phyloP scores from a whole-genome alignment of 768 basidiomycete species.

The Auriscalpium orientale region DNA sequence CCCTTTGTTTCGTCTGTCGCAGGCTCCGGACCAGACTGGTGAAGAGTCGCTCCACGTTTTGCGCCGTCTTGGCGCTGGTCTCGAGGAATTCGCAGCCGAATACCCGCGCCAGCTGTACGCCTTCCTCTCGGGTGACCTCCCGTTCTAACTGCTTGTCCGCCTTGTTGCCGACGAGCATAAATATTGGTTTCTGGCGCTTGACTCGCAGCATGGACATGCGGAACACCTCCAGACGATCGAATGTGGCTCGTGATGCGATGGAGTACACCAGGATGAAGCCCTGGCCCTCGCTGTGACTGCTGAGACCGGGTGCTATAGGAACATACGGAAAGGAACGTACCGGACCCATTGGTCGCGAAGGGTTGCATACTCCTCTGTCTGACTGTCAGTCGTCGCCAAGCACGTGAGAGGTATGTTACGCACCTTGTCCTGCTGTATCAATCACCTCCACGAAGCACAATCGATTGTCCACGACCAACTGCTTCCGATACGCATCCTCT shows the following conservation, averaged over 20 bases:
- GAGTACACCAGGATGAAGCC: slow-evolving; percentile 98
- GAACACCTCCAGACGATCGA: slow-evolving; percentile 84
- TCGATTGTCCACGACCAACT: slow-evolving; percentile 87
- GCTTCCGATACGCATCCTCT: slow-evolving; percentile 96
- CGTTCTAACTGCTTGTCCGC: slow-evolving; percentile 87
- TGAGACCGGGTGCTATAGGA: slow-evolving; percentile 6
- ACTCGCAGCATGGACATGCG: slow-evolving; percentile 86
- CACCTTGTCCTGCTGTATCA: slow-evolving; percentile 96
- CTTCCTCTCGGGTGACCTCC: slow-evolving; percentile 89
- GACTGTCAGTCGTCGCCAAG: slow-evolving; percentile 11
- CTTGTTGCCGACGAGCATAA: slow-evolving; percentile 96
- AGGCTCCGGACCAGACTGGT: slow-evolving; percentile 78
- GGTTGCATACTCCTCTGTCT: slow-evolving; percentile 90
- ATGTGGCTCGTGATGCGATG: slow-evolving; percentile 88
- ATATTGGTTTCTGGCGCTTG: slow-evolving; percentile 76
- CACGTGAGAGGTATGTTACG: slow-evolving; percentile 18
- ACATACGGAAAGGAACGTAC: slow-evolving; percentile 38
- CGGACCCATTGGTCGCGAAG: slow-evolving; percentile 97
- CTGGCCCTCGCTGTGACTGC: slow-evolving; percentile 73
- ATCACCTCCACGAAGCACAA: slow-evolving; percentile 97
- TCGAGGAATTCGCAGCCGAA: slow-evolving; percentile 94
- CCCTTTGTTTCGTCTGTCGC: slow-evolving; percentile 54
- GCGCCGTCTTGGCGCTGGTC: slow-evolving; percentile 91
- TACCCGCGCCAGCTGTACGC: slow-evolving; percentile 66
- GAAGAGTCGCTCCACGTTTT: slow-evolving; percentile 89